Evolutionary conservation across 225 moss, liverwort and hornwort species (phyloP).

Genomic region (Ulota crispa): DNA sequence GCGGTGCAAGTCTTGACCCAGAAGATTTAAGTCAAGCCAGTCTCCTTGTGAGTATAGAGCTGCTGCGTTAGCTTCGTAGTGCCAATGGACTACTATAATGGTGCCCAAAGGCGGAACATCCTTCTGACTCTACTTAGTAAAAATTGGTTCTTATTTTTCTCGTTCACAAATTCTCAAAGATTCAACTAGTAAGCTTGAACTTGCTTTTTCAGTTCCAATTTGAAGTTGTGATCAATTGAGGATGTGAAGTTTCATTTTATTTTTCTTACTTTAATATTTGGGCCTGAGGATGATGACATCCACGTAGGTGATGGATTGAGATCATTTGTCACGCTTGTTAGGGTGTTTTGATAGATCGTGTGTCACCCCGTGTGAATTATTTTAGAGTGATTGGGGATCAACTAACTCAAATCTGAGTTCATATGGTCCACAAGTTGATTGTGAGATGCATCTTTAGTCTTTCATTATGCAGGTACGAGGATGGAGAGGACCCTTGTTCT

Average conservation of each 20-base stretch:
- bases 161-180: not conserved
- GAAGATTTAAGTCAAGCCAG: not conserved
- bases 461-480: too few relatives aligned
- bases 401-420: not conserved
- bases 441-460: not conserved
- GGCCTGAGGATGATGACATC: not conserved
- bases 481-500: too few relatives aligned
- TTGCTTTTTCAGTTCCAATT: not conserved
- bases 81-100: not conserved
- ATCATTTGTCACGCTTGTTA: not conserved
- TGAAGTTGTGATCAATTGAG: not conserved
- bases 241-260: not conserved
- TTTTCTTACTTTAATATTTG: not conserved
- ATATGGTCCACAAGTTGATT: not conserved
- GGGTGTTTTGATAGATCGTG: not conserved
- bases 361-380: not conserved
- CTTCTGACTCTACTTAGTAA: not conserved
- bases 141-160: not conserved
- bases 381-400: not conserved
- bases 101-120: not conserved
- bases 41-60: constrained; percentile 1
- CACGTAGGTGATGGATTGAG: not conserved
- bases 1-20: not conserved
- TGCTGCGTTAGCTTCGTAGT: not conserved
- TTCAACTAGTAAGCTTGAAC: not conserved